Conservation (phyloP, 495 filamentous ascomycete genomes). For the Trichocladium antarcticum region DNA sequence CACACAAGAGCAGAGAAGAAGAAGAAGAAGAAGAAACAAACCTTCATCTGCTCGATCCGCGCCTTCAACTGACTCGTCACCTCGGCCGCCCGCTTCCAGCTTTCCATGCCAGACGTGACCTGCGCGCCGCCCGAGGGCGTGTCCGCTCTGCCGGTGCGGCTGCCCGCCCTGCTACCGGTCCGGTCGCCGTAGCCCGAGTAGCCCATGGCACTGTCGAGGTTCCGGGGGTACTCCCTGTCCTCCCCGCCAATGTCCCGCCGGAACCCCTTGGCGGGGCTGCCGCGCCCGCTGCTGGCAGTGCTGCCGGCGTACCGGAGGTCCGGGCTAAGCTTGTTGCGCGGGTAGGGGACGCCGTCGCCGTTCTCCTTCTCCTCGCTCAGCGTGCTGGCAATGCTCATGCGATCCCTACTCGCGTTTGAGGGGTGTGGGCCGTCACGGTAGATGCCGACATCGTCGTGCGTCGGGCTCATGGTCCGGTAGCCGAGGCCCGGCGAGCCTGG, state of each 20-base stretch:
- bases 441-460: slow-evolving; percentile 40
- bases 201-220: slow-evolving; percentile 14
- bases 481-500: slow-evolving; percentile 33
- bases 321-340: slow-evolving; percentile 45
- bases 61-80: slow-evolving; percentile 96
- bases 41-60: slow-evolving; percentile 75
- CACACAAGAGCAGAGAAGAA: background rate
- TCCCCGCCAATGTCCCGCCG: slow-evolving; percentile 20
- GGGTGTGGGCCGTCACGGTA: slow-evolving; percentile 40
- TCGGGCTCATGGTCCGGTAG: slow-evolving; percentile 32
- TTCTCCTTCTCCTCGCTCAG: slow-evolving; percentile 80
- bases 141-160: slow-evolving; percentile 36
- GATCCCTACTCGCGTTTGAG: slow-evolving; percentile 27
- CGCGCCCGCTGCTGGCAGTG: slow-evolving; percentile 42
- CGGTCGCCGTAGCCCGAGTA: slow-evolving; percentile 22
- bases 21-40: slow-evolving; percentile 12
- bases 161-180: slow-evolving; percentile 26
- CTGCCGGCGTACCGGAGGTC: slow-evolving; percentile 40
- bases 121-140: slow-evolving; percentile 20
- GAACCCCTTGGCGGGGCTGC: slow-evolving; percentile 42
- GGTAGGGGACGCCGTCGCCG: slow-evolving; percentile 34
- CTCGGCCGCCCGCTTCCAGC: slow-evolving; percentile 97
- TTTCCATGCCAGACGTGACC: slow-evolving; percentile 60
- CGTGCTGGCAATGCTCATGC: slow-evolving; percentile 62
- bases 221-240: slow-evolving; percentile 18